Evolutionary conservation across 148 eudicot species (phyloP), one percentile per base, ranked within the genome.

Genomic region (Rhododendron simsii): DNA sequence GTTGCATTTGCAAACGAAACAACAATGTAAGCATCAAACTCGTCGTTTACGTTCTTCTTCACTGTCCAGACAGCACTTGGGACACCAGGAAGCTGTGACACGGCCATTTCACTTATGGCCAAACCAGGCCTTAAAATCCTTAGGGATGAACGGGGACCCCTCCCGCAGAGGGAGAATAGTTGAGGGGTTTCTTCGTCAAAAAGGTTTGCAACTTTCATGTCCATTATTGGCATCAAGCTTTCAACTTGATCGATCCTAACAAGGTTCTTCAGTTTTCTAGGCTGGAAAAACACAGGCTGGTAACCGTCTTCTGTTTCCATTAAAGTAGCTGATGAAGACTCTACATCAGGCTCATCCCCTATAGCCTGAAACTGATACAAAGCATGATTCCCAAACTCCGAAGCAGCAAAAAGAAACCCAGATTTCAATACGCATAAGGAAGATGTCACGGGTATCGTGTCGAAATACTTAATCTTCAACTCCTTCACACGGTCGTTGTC

Each of bases 31-130:
- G 99, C 99, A 89, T 98, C 99, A 86, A 98, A 95, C 86, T 94
- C 99, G 87, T 98, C 99, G 78, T 90, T 98, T 11, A 92, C 95
- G 77, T 97, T 97, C 93, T 91, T 95, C 87, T 97, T 95, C 61
- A 97, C 99, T 2, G 99, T 97, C 99, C 99, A 97, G 39, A 97
- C 99, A 3, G 99, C 98, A 90, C 95, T 95, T 12, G 99, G 98
- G 61, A 94, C 92, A 77, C 98, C 99, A 3, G 99, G 99, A 90
- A 98, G 95, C 87, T 92, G 93, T 5, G 99, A 98, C 57, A 94
- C 97, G 5, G 98, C 99, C 99, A 95, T 98, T 89, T 95, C 98
- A 67, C 96, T 95, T 30, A 98, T 92, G 47, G 98, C 99, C 91
- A 98, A 90, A 45, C 99, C 99, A 2, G 98, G 98, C 88, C 98